Evolutionary conservation across 225 moss, liverwort and hornwort species (phyloP).

Genomic region (Pseudoscleropodium purum): DNA sequence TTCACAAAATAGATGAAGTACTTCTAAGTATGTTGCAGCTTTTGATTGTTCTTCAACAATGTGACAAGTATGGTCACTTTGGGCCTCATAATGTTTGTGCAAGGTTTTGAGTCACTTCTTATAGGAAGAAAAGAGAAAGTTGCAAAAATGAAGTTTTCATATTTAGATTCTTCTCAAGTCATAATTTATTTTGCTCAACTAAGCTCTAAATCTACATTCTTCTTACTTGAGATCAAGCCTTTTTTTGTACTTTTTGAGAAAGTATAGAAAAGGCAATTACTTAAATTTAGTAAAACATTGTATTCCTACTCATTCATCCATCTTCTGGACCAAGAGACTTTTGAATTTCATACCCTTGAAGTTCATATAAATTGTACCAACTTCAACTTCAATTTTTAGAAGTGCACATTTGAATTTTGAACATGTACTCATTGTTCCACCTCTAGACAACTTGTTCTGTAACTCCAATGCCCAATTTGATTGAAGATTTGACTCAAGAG

Average conservation of each 20-base stretch:
- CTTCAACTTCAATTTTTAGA: neutral
- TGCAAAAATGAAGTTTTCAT: neutral
- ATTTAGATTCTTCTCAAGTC: neutral
- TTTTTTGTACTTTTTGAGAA: neutral
- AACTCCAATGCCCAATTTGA: neutral
- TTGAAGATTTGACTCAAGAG: neutral
- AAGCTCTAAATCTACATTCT: neutral
- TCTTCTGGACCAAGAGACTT: neutral
- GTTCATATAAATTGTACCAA: neutral
- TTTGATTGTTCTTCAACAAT: neutral
- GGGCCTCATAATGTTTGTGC: neutral
- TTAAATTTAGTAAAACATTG: neutral
- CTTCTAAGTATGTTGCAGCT: neutral
- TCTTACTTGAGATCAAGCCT: fast-evolving
- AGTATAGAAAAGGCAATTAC: fast-evolving
- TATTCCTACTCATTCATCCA: neutral
- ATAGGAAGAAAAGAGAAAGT: neutral
- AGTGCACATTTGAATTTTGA: neutral
- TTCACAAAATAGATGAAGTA: neutral
- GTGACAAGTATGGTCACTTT: neutral
- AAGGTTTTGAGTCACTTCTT: neutral
- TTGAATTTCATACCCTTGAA: neutral
- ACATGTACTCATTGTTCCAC: neutral
- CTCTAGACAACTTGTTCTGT: no score
- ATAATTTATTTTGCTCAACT: neutral